Base-by-base conservation (phyloP, 1,139 yeast genomes). In the Tardiomyces blankii region DNA sequence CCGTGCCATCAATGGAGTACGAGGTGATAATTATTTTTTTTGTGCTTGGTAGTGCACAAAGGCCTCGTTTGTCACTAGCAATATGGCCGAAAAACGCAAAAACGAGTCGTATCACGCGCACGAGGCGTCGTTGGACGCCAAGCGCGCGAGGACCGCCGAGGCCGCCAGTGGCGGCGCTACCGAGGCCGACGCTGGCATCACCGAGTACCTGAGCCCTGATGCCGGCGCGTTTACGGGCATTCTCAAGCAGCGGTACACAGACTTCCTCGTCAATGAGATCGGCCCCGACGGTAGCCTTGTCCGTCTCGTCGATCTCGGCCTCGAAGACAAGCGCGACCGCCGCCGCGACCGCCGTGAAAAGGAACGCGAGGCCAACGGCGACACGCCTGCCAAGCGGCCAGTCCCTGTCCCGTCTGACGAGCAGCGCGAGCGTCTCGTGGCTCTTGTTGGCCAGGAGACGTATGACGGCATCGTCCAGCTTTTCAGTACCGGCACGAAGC, bases 201-300 rank as follows among this genome's bases (percentile, higher is more conserved):
- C 87, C 1, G 76, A 77, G 47, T 88, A 70, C 57, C 66, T 87
- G 38, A 78, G 80, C 43, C 60, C 71, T 4, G 70, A 67, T 13
- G 62, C 70, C 9, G 66, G 73, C 2, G 95, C 96, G 2, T 87
- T 91, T 53, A 64, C 64, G 23, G 98, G 97, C 1, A 73, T 75
- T 13, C 72, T 91, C 54, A 91, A 91, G 63, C 94, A 85, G 58
- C 72, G 96, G 51, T 88, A 88, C 65, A 81, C 95, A n/a, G 98
- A 91, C 62, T 93, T 93, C 61, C 73, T 87, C 60, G 98, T 91
- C 41, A 87, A 88, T 62, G 98, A 93, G 63, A 82, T 91, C 49
- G 82, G 73, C 49, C 55, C 67, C 28, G 67, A 76, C 25, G 94
- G 87, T 1, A 66, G 75, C 2, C 95, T 88, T 2, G 75, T 89